phyloP scores from a whole-genome alignment of 345 rosid genomes.

The Microcos paniculata region DNA sequence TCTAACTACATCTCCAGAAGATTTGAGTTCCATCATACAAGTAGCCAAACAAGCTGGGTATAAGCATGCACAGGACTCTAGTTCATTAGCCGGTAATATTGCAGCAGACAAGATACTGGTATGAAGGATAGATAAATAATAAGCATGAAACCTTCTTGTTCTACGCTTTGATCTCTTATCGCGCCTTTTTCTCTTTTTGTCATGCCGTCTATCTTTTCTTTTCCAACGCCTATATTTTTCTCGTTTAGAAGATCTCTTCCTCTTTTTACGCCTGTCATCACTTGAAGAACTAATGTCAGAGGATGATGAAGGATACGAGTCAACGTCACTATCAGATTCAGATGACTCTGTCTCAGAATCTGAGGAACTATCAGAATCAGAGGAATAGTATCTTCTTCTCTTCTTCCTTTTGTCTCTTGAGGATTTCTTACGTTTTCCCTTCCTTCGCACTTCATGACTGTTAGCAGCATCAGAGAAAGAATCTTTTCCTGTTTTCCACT shows the following conservation, averaged over 20 bases:
- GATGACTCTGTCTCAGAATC: conserved; percentile 74
- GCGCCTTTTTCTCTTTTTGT: conserved; percentile 62
- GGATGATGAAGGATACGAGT: conserved; percentile 57
- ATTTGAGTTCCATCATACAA: neutral
- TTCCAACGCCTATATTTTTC: conserved; percentile 72
- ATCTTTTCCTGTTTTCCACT: conserved; percentile 49
- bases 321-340: conserved; percentile 82
- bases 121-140: neutral
- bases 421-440: conserved; percentile 70
- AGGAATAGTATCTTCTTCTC: conserved; percentile 68
- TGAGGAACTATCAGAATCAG: conserved; percentile 82
- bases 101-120: neutral
- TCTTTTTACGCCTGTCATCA: conserved; percentile 77
- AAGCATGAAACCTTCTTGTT: conserved; percentile 61
- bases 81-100: neutral
- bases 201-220: conserved; percentile 74
- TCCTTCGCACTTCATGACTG: conserved; percentile 44
- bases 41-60: neutral
- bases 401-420: conserved; percentile 70
- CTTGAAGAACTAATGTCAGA: conserved; percentile 87
- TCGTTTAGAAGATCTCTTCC: conserved; percentile 71
- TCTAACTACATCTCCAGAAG: neutral
- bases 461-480: conserved; percentile 38
- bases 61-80: neutral
- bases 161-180: conserved; percentile 73